A percentile compares a stretch with the other conserved stretches of the same genome.
Conservation (phyloP, 805 yeast genomes). For the Candida methanosorbosa region DNA sequence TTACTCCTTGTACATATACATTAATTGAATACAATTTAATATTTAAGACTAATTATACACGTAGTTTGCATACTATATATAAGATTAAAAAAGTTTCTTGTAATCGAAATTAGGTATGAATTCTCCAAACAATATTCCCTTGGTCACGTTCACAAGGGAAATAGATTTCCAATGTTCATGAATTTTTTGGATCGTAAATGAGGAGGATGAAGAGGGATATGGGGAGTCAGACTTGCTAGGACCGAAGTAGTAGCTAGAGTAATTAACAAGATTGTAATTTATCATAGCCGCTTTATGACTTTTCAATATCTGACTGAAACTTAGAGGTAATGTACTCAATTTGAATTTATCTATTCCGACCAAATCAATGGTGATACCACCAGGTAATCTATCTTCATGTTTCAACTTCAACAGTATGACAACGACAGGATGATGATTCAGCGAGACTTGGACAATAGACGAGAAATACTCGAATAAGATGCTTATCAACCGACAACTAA, state of each 20-base stretch:
- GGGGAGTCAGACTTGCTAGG: too few relatives aligned
- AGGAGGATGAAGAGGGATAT: too few relatives aligned
- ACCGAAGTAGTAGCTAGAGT: conserved; percentile 2
- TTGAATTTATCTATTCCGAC: conserved; percentile 6
- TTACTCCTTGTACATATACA: too few relatives aligned
- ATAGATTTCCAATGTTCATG: conserved; percentile 18
- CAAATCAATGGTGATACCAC: conserved; percentile 34
- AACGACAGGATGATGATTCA: conserved; percentile 85
- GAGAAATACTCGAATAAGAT: conserved; percentile 39
- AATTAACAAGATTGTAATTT: conserved; percentile 19
- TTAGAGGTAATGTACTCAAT: conserved; percentile 18
- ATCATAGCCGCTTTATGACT: conserved; percentile 22
- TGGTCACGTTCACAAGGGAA: conserved; percentile 11
- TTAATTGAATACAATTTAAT: too few relatives aligned
- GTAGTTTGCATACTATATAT: too few relatives aligned
- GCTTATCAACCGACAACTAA: conserved; percentile 44
- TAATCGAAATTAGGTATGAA: conserved; percentile 21
- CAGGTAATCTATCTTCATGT: conserved; percentile 59
- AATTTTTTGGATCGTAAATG: conserved; percentile 8
- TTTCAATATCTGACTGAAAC: conserved; percentile 15
- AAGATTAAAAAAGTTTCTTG: conserved; percentile 21
- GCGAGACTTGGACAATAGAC: conserved; percentile 51
- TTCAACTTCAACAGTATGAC: conserved; percentile 71
- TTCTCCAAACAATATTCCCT: conserved; percentile 19
- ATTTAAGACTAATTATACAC: too few relatives aligned